phyloP scores from a whole-genome alignment of 768 basidiomycete genomes.

The Terana coerulea region DNA sequence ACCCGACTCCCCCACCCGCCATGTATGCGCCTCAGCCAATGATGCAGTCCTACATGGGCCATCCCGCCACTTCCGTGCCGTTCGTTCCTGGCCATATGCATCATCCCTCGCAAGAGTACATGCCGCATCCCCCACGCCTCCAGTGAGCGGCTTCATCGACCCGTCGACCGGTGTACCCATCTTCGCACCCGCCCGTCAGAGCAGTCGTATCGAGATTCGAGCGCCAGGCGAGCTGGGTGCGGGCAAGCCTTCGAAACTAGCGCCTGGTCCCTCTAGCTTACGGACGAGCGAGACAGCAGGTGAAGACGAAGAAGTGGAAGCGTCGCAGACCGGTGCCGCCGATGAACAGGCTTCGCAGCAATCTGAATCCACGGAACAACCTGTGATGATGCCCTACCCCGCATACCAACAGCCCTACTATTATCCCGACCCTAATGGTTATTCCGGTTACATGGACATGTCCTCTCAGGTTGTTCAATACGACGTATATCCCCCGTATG shows the following conservation, averaged over 20 bases:
- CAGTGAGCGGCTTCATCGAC: constrained; percentile 61
- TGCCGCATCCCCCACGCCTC: constrained; percentile 65
- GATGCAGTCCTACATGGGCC: constrained; percentile 50
- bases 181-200: constrained; percentile 70
- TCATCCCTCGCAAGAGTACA: constrained; percentile 45
- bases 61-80: constrained; percentile 39
- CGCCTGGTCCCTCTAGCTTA: constrained; percentile 36
- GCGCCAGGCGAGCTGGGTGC: constrained; percentile 41
- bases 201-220: constrained; percentile 71
- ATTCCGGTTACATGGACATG: constrained; percentile 66
- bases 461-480: constrained; percentile 62
- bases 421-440: constrained; percentile 66
- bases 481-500: constrained; percentile 56
- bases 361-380: constrained; percentile 22
- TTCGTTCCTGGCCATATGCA: constrained; percentile 64
- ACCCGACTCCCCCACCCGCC: constrained; percentile 46
- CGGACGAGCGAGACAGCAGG: constrained; percentile 35
- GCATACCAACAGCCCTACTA: constrained; percentile 67
- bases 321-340: constrained; percentile 8
- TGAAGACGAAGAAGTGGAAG: constrained; percentile 4
- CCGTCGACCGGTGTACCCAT: constrained; percentile 64
- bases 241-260: constrained; percentile 23
- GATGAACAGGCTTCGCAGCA: constrained; percentile 8
- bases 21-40: constrained; percentile 69
- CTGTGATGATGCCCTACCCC: constrained; percentile 44